Evolutionary conservation across 495 filamentous ascomycete genomes (phyloP), one percentile per base, ranked within the genome.

Genomic region (Thozetella sp.): DNA sequence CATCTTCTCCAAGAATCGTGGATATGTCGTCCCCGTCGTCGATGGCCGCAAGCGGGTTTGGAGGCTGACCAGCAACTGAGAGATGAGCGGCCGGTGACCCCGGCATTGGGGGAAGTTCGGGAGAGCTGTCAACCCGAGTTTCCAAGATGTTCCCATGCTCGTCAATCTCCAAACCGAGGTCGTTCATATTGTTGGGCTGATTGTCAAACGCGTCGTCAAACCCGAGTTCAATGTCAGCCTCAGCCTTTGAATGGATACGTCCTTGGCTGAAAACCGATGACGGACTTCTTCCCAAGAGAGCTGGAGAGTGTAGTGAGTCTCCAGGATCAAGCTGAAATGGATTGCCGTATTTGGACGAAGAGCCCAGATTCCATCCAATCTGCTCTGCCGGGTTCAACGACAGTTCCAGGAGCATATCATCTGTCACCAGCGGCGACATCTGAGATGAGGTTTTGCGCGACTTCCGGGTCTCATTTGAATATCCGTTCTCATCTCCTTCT

Each of bases 401-500:
- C 65, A 57, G 43, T 60, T 56, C 3, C 58, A 61, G 3, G 53
- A 20, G 43, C 11, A n/a, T 10, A n/a, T 48, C 53, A 27, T 60
- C 60, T 15, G 30, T 55, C 48, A 63, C 55, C 48, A 64, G 62
- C 11, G 70, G 78, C 13, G 75, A 78, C 60, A 79, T 63, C 51
- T 72, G 80, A 25, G 70, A 85, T 45, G 63, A 82, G 15, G 72
- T 83, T 62, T 78, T 85, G 62, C 66, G 70, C 25, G 69, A 79
- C 56, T 51, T 59, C 63, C 71, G 74, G 55, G 72, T 78, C 22
- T 60, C 63, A 19, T 52, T 62, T 24, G 71, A 26, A 22, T 67
- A 68, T n/a, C 60, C 65, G 2, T 93, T 69, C 62, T 96, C 96
- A 17, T 86, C 84, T 12, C 43, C 10, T 11, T 48, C 43, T n/a